Evolutionary conservation across 257 asterid species (phyloP).

Genomic region (Vinca minor): DNA sequence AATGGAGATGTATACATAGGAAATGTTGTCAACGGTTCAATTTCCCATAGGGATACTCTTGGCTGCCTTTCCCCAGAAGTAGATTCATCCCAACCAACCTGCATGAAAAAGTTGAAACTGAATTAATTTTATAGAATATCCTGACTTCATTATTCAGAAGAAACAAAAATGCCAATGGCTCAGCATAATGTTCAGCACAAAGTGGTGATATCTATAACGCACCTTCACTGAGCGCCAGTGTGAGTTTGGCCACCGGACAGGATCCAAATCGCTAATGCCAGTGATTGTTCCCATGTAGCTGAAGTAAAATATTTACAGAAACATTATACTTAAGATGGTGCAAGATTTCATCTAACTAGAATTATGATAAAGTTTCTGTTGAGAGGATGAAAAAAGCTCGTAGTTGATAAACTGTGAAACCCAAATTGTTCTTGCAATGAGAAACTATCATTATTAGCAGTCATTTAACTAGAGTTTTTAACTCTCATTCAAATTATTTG

Average conservation of each 20-base stretch:
- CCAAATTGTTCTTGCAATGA: background rate
- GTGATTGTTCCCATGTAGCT: slow-evolving; percentile 89
- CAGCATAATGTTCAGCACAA: background rate
- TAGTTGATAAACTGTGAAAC: background rate
- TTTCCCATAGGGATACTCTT: slow-evolving; percentile 81
- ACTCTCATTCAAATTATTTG: background rate
- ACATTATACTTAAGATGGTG: background rate
- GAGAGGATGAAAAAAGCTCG: background rate
- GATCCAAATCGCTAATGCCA: slow-evolving; percentile 66
- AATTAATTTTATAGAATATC: background rate
- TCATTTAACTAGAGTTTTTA: background rate
- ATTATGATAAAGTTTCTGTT: background rate
- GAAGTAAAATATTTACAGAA: background rate
- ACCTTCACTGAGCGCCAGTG: slow-evolving; percentile 92
- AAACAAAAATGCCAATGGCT: background rate
- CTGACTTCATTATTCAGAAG: background rate
- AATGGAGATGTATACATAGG: slow-evolving; percentile 71
- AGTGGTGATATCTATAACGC: background rate
- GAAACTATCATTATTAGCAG: background rate
- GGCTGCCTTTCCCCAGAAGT: slow-evolving; percentile 77
- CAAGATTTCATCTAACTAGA: background rate
- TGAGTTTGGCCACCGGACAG: slow-evolving; percentile 62
- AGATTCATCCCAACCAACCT: slow-evolving; percentile 93
- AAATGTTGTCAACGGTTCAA: slow-evolving; percentile 71
- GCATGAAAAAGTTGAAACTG: background rate